These are phyloP conservation scores for Bolboschoenus planiculmis DNA, from an alignment of 176 grass and related monocot species.

Conservation along the genomic window DNA sequence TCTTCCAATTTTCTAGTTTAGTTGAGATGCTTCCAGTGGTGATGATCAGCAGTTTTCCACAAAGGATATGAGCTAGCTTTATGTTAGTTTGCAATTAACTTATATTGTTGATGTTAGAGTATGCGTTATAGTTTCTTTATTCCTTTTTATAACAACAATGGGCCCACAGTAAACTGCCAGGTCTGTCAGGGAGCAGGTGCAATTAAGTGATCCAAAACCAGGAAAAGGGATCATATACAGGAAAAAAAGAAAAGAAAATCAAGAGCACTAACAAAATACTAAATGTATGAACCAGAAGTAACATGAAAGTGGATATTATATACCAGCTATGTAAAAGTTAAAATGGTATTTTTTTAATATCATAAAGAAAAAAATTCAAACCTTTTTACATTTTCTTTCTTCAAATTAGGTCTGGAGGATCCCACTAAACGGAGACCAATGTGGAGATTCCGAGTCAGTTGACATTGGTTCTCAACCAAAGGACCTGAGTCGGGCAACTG, in stretches of 20 bases:
- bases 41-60: background rate
- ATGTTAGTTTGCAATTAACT: background rate
- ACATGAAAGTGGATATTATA: background rate
- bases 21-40: background rate
- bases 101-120: background rate
- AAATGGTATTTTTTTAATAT: background rate
- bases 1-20: background rate
- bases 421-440: constrained; percentile 62
- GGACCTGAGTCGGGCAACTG: constrained; percentile 57
- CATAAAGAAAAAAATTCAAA: background rate
- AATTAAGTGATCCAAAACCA: background rate
- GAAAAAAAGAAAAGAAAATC: background rate
- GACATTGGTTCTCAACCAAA: constrained; percentile 90
- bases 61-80: background rate
- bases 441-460: constrained; percentile 69
- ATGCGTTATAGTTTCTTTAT: background rate
- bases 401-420: constrained; percentile 66
- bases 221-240: background rate
- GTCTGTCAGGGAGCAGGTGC: background rate
- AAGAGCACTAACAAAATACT: background rate
- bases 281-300: background rate
- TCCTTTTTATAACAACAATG: background rate
- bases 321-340: background rate
- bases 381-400: background rate
- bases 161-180: background rate